phyloP scores from a whole-genome alignment of 768 basidiomycete genomes.

The Termitomyces sp. region DNA sequence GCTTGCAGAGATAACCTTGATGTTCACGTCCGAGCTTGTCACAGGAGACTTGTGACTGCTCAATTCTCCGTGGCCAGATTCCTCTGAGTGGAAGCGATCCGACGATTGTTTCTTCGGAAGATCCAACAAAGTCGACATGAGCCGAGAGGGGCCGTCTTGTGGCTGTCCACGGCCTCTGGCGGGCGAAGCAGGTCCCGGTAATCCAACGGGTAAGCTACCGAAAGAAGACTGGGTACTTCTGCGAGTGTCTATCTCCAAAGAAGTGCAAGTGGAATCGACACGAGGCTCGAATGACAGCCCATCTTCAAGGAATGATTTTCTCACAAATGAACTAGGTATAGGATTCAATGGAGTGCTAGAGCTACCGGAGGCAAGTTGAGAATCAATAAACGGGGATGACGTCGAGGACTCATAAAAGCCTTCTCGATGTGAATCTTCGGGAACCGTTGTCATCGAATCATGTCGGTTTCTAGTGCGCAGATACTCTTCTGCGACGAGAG shows the following conservation, averaged over 20 bases:
- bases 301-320: constrained; percentile 38
- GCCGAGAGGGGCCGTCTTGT: neutral
- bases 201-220: constrained; percentile 33
- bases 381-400: constrained; percentile 14
- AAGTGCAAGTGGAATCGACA: constrained; percentile 40
- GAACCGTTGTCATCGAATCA: constrained; percentile 37
- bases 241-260: constrained; percentile 38
- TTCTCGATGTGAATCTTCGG: constrained; percentile 28
- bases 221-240: constrained; percentile 38
- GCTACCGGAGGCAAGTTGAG: constrained; percentile 16
- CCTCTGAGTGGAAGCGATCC: constrained; percentile 5
- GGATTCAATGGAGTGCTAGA: constrained; percentile 31
- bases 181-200: constrained; percentile 22
- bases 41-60: neutral
- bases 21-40: constrained; percentile 1
- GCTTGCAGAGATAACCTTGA: constrained; percentile 6
- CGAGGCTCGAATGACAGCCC: constrained; percentile 55
- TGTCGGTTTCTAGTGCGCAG: constrained; percentile 31
- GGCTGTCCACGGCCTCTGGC: neutral
- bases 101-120: neutral
- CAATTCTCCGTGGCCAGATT: neutral
- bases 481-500: constrained; percentile 66
- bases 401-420: constrained; percentile 16
- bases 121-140: neutral
- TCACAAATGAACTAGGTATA: constrained; percentile 30